phyloP scores from a whole-genome alignment of 169 alveolate species.

The Plasmodium berghei region DNA sequence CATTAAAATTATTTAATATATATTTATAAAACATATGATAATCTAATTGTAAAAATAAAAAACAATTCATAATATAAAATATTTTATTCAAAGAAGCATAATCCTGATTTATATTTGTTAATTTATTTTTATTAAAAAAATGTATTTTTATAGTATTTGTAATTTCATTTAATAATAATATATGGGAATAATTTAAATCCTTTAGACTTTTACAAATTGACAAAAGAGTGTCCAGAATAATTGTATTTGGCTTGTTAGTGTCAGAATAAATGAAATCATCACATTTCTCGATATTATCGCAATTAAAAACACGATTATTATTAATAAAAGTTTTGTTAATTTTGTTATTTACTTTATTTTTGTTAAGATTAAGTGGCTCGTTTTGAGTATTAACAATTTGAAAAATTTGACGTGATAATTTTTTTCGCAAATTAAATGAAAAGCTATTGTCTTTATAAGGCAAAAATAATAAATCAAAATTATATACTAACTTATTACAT shows the following conservation, averaged over 20 bases:
- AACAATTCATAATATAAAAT: slow-evolving; percentile 56
- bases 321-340: background rate
- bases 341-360: background rate
- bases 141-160: slow-evolving; percentile 12
- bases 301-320: background rate
- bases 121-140: slow-evolving; percentile 2
- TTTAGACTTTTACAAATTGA: slow-evolving; percentile 29
- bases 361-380: background rate
- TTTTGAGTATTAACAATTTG: background rate
- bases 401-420: slow-evolving; percentile 2
- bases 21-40: slow-evolving; percentile 65
- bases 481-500: slow-evolving; percentile 40
- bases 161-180: slow-evolving; percentile 35
- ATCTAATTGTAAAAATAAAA: slow-evolving; percentile 37
- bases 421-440: slow-evolving; percentile 27
- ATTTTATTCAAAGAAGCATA: slow-evolving; percentile 9
- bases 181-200: slow-evolving; percentile 37
- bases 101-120: too few relatives aligned
- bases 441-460: slow-evolving; percentile 17
- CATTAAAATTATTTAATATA: slow-evolving; percentile 19
- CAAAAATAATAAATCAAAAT: slow-evolving; percentile 30
- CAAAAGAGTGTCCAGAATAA: slow-evolving; percentile 8
- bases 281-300: background rate
- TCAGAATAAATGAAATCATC: background rate
- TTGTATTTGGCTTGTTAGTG: background rate